These are phyloP conservation scores for Yamadazyma buinensis DNA, from an alignment of 1,139 yeast genomes.

Conservation along the genomic window DNA sequence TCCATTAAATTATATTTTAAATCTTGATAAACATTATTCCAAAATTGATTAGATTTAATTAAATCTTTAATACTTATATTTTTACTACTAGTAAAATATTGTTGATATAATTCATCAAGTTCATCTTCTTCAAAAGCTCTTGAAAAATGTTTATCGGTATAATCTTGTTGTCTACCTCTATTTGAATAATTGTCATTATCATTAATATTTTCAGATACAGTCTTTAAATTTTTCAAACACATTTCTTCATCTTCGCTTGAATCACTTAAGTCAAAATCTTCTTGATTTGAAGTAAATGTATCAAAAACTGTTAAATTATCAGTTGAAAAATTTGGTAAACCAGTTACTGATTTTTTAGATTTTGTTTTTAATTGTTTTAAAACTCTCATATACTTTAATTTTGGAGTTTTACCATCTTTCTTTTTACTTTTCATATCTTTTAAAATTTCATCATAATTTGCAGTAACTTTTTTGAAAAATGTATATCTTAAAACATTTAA, in stretches of 20 bases:
- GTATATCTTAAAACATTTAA: slow-evolving; percentile 23
- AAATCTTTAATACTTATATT: slow-evolving; percentile 10
- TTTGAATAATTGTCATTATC: not conserved
- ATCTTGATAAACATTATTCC: slow-evolving; percentile 35
- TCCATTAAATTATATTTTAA: slow-evolving; percentile 23
- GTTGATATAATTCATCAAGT: slow-evolving; percentile 6
- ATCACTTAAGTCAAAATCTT: not conserved
- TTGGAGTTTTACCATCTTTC: slow-evolving; percentile 10
- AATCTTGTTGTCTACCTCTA: not conserved
- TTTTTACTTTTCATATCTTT: slow-evolving; percentile 8
- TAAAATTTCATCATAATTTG: slow-evolving; percentile 12
- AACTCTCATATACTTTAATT: slow-evolving; percentile 17
- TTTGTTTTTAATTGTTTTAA: slow-evolving; percentile 8
- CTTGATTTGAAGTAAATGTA: slow-evolving; percentile 4
- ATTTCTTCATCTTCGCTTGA: not conserved
- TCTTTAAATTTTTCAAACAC: not conserved
- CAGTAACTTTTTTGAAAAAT: slow-evolving; percentile 21
- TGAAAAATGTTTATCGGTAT: not conserved
- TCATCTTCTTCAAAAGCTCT: slow-evolving; percentile 2
- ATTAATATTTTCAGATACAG: too few species aligned
- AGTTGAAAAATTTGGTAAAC: slow-evolving; percentile 10
- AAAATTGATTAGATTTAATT: slow-evolving; percentile 23
- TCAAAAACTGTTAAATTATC: slow-evolving; percentile 8
- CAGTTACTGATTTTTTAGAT: slow-evolving; percentile 5
- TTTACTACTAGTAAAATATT: slow-evolving; percentile 4